Percentiles rank a stretch among this genome's conserved stretches.
phyloP scores from a whole-genome alignment of 108 stramenopile genomes.

The Skeletonema marinoi region DNA sequence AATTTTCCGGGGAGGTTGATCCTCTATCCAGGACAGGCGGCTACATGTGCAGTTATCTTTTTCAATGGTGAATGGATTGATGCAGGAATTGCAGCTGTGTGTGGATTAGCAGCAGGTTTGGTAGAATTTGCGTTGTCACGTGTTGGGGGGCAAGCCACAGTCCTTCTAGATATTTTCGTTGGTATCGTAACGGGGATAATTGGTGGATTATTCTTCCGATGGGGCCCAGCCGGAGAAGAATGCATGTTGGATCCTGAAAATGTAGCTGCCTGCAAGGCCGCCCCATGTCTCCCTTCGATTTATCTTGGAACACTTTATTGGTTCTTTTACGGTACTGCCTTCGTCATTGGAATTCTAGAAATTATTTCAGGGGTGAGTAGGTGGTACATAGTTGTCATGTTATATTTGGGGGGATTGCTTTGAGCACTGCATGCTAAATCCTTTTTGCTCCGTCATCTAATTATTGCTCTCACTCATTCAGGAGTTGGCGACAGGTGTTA shows the following conservation, averaged over 20 bases:
- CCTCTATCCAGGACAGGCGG: slow-evolving; percentile 49
- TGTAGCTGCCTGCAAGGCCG: not conserved
- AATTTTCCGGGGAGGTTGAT: slow-evolving; percentile 50
- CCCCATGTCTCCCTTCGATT: slow-evolving; percentile 35
- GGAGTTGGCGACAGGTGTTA: slow-evolving; percentile 56
- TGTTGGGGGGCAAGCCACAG: slow-evolving; percentile 30
- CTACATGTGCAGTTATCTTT: slow-evolving; percentile 48
- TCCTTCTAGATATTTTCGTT: slow-evolving; percentile 39
- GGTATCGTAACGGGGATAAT: slow-evolving; percentile 47
- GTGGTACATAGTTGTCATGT: not conserved
- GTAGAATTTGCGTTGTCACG: slow-evolving; percentile 36
- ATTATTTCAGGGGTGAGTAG: slow-evolving; percentile 43
- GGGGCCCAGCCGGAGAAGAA: not conserved
- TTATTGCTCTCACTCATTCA: not conserved
- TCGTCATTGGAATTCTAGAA: slow-evolving; percentile 56
- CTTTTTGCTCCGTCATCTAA: not conserved
- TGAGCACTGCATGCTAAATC: not conserved
- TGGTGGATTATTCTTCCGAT: slow-evolving; percentile 41
- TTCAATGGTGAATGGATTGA: slow-evolving; percentile 40
- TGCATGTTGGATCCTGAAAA: not conserved
- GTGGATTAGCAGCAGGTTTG: slow-evolving; percentile 37
- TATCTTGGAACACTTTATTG: slow-evolving; percentile 59
- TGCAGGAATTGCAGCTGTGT: slow-evolving; percentile 39
- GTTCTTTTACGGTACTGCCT: slow-evolving; percentile 60
- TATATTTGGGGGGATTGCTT: not conserved